A percentile compares a stretch with the other conserved stretches of the same genome.
These are phyloP conservation scores for Chlamydomonas incerta DNA, from an alignment of 139 green algal genomes.

Conservation along the genomic window DNA sequence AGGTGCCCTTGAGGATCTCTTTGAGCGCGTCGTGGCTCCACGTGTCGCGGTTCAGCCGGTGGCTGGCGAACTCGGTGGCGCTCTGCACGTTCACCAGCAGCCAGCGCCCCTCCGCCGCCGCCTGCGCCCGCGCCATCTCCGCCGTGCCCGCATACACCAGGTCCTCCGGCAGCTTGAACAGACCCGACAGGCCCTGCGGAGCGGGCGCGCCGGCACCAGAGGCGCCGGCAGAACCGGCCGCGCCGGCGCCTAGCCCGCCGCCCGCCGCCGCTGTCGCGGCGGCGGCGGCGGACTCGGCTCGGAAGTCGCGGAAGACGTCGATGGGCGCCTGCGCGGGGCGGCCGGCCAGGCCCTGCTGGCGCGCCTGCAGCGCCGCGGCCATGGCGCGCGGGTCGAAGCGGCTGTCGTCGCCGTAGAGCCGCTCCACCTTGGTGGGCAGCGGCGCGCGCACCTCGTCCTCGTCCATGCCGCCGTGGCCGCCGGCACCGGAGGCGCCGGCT, in stretches of 20 bases:
- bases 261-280: background rate
- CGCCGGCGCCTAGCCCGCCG: background rate
- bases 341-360: constrained; percentile 14
- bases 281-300: constrained; percentile 28
- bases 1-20: constrained; percentile 72
- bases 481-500: background rate
- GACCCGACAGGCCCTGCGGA: constrained; percentile 54
- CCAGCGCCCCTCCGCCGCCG: constrained; percentile 62
- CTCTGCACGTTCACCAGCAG: constrained; percentile 91
- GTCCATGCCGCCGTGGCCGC: background rate
- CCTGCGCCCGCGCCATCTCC: constrained; percentile 65
- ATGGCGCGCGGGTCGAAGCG: constrained; percentile 31
- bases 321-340: constrained; percentile 9
- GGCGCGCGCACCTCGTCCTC: constrained; percentile 67
- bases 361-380: background rate
- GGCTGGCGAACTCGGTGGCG: constrained; percentile 78
- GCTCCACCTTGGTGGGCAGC: constrained; percentile 62
- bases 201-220: background rate
- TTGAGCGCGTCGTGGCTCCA: constrained; percentile 80
- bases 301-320: constrained; percentile 77
- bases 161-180: constrained; percentile 78
- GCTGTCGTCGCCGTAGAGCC: constrained; percentile 74
- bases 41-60: constrained; percentile 89
- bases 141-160: constrained; percentile 75
- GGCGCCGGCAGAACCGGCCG: background rate